Base-by-base conservation (phyloP, 2,329 filamentous ascomycete species). In the Laburnicola sp. region DNA sequence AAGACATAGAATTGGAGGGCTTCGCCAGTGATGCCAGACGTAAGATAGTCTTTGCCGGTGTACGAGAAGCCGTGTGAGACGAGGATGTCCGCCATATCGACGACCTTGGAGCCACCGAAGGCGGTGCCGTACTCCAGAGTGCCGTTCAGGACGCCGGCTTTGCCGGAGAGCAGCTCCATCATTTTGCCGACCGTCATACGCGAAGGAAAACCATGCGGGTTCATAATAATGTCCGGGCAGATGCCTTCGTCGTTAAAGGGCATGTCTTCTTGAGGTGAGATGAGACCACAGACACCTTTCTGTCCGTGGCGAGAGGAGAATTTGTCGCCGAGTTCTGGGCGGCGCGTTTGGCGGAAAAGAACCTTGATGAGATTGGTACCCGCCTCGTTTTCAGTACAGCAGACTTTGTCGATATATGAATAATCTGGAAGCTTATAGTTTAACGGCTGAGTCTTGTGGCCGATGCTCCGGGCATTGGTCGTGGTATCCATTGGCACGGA, bases 181-280 rank as follows among this genome's bases (percentile, higher is more conserved):
- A 99, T 88, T 75, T 99, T 99, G 28, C 94, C 94, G 56, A 99
- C 94, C 47, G 94, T 99, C 94, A 99, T 99, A 74, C 94, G 94
- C 28, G 93, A 97, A 1, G 94, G 94, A 81, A 99, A 99, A 86
- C 94, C 94, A 76, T 99, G 94, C 0, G 95, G 94, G 78, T 99
- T 99, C 94, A 99, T 99, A 83, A 99, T 99, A 61, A 99, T 97
- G 74, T 99, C 94, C 0, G 94, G 94, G n/a, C 86, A 87, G 60
- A 99, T 84, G 2, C 94, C 95, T 45, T 82, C 79, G 74, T 99
- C 94, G 31, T 88, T 88, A 76, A 99, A 99, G 0, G 94, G 94
- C 85, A 99, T 88, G 70, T 99, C 94, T 69, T 94, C 91, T 75
- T 97, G 93, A 56, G 96, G 89, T 16, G 93, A 91, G 51, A 99